phyloP scores from a whole-genome alignment of 805 yeast genomes.

The Hanseniaspora hatyaiensis region DNA sequence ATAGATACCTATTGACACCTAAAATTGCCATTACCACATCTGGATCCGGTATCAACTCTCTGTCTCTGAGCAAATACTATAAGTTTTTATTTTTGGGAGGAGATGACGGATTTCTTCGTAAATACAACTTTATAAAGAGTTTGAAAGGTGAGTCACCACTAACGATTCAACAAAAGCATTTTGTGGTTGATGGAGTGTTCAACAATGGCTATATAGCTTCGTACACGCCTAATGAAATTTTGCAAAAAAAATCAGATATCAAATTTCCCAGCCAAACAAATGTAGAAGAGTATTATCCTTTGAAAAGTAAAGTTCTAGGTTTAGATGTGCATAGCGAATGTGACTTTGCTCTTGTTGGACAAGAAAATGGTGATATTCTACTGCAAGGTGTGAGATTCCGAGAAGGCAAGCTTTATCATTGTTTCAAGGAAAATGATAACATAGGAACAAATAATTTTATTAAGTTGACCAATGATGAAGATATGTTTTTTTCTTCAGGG shows the following conservation, averaged over 20 bases:
- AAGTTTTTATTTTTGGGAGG: constrained; percentile 90
- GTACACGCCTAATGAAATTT: constrained; percentile 96
- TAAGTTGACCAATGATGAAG: constrained; percentile 49
- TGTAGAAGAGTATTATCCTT: constrained; percentile 37
- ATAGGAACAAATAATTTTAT: constrained; percentile 59
- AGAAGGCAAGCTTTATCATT: constrained; percentile 73
- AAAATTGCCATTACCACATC: constrained; percentile 80
- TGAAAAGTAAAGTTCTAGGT: constrained; percentile 74
- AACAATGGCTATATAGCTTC: constrained; percentile 73
- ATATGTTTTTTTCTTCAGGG: constrained; percentile 54
- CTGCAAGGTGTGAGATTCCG: constrained; percentile 69
- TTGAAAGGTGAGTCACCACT: constrained; percentile 77
- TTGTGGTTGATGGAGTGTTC: constrained; percentile 70
- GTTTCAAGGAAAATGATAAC: constrained; percentile 37
- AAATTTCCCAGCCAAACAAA: constrained; percentile 25
- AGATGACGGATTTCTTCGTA: constrained; percentile 85
- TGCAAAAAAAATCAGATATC: constrained; percentile 40
- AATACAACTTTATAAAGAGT: constrained; percentile 74
- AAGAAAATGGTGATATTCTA: constrained; percentile 73
- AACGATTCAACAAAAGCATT: constrained; percentile 84
- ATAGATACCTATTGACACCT: constrained; percentile 62
- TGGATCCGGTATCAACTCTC: constrained; percentile 54
- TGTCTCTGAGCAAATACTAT: constrained; percentile 68
- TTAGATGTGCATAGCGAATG: constrained; percentile 75
- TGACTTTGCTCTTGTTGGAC: constrained; percentile 73